Base-by-base conservation (phyloP, 306 rosid species). In the Castanopsis chinensis region DNA sequence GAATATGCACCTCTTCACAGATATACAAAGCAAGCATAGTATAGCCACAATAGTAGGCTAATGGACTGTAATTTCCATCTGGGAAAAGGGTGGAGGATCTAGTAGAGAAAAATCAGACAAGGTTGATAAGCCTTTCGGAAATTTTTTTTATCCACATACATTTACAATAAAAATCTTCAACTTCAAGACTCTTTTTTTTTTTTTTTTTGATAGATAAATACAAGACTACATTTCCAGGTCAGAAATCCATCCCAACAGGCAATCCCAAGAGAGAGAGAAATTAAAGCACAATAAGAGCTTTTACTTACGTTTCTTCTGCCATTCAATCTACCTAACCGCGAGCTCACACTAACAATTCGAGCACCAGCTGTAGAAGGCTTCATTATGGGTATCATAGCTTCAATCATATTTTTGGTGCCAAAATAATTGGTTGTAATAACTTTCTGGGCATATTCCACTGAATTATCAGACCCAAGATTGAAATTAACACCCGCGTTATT, bases 401-500 rank as follows among this genome's bases (percentile, higher is more conserved):
- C 82, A 25, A 84, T 89, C 94, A 94, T 87, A 41, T 82, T 89
- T 59, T 92, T 92, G 43, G 91, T 89, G 68, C 98, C 97, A 15
- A 69, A 80, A 72, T 94, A 94, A 85, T 92, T 92, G 72, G 98
- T 94, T 21, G 82, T 89, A 75, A 91, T 84, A 33, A 94, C 98
- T 76, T 52, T 80, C 25, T 30, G 79, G 14, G 94, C 91, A 83
- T 86, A 71, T 83, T 92, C 94, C 25, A 91, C 93, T 1, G 97
- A 87, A 78, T 94, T 92, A 37, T 90, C 87, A 76, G 82, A 81
- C 69, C 98, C 98, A 61, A 86, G 78, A 86, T 92, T 94, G 91
- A 91, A 94, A 83, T 94, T 92, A 64, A 94, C 92, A 51, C 94
- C 97, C 2, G 98, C 97, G 67, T 94, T 94, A 51, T 94, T 94